Conservation (phyloP, 192 early-diverging fungal species). For the Entomortierella lignicola region DNA sequence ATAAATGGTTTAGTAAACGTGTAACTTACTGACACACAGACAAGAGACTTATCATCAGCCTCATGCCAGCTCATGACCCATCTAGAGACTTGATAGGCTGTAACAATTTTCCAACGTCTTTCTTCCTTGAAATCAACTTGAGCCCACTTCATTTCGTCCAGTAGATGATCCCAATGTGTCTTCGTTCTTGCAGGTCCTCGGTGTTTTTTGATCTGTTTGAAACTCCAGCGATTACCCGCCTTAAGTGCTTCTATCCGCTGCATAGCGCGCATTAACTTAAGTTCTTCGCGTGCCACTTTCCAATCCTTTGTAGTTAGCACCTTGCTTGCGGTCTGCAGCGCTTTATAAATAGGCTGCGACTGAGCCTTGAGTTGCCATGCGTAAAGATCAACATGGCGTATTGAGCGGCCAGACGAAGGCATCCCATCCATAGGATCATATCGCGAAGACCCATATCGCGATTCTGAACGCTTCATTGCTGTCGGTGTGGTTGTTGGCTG, state of each 20-base stretch:
- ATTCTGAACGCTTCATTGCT: conserved; percentile 43
- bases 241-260: conserved; percentile 78
- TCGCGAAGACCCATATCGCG: conserved; percentile 26
- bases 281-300: conserved; percentile 84
- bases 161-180: conserved; percentile 80
- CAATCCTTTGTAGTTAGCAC: conserved; percentile 79
- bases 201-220: conserved; percentile 78
- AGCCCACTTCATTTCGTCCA: conserved; percentile 89
- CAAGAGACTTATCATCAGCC: conserved; percentile 68
- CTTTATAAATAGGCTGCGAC: conserved; percentile 65
- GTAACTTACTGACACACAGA: conserved; percentile 72
- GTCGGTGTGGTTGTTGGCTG: conserved; percentile 40
- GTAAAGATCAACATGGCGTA: conserved; percentile 42
- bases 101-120: conserved; percentile 82
- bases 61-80: conserved; percentile 83
- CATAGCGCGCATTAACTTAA: conserved; percentile 71
- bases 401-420: conserved; percentile 8
- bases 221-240: conserved; percentile 75
- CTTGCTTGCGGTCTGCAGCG: conserved; percentile 74
- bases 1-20: neutral
- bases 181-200: conserved; percentile 64
- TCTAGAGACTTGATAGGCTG: conserved; percentile 70
- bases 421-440: conserved; percentile 22
- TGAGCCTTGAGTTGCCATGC: conserved; percentile 61
- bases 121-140: conserved; percentile 86